Conservation (phyloP, 2,329 filamentous ascomycete species). For the Pseudocercospora musae region DNA sequence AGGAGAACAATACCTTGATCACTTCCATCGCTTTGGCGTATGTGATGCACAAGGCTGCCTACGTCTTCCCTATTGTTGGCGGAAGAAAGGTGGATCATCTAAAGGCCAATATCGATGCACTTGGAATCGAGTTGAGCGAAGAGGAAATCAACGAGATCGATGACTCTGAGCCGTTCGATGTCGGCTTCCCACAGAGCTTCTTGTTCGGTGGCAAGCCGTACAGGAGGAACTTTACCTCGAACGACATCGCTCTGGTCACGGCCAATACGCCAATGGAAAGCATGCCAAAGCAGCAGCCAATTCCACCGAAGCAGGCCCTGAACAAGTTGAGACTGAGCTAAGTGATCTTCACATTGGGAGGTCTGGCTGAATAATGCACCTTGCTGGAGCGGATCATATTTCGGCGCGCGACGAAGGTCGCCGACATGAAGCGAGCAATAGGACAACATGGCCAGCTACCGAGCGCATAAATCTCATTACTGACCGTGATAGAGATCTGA, state of each 20-base stretch:
- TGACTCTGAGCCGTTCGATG: slow-evolving; percentile 57
- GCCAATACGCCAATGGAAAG: slow-evolving; percentile 18
- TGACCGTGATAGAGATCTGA: too few species aligned
- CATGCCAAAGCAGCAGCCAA: slow-evolving; percentile 17
- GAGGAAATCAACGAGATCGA: slow-evolving; percentile 68
- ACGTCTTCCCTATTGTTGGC: slow-evolving; percentile 67
- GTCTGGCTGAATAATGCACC: too few species aligned
- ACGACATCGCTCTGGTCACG: slow-evolving; percentile 15
- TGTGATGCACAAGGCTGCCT: slow-evolving; percentile 25
- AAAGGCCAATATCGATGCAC: slow-evolving; percentile 65
- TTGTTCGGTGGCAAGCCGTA: slow-evolving; percentile 22
- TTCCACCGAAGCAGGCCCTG: slow-evolving; percentile 20
- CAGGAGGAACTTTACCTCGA: slow-evolving; percentile 16
- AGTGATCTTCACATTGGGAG: not conserved
- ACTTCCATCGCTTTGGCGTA: slow-evolving; percentile 54
- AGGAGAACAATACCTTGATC: slow-evolving; percentile 54
- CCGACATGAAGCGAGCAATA: too few species aligned
- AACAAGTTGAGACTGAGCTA: slow-evolving; percentile 13
- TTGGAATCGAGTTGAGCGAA: slow-evolving; percentile 57
- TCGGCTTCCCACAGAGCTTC: slow-evolving; percentile 32
- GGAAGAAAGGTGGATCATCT: slow-evolving; percentile 68
- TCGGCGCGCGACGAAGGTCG: too few species aligned
- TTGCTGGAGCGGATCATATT: too few species aligned
- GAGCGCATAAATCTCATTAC: too few species aligned
- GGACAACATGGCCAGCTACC: too few species aligned